Evolutionary conservation across 345 rosid species (phyloP).

Genomic region (Cardamine chenopodiifolia): DNA sequence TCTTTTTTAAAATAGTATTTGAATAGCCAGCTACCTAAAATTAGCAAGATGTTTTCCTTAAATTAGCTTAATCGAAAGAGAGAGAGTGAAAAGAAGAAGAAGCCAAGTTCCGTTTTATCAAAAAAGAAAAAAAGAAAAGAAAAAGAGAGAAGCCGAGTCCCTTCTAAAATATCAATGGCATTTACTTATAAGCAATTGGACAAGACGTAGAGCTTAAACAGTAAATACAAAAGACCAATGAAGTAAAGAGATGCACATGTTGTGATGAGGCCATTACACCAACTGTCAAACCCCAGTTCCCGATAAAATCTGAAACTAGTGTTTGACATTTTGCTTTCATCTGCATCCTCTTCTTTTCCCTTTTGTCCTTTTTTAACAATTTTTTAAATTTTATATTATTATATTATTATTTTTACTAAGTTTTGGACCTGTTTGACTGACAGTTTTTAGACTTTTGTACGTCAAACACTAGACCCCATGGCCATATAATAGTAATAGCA

Average conservation of each 20-base stretch:
- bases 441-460: slow-evolving; percentile 42
- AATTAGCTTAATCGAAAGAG: background rate
- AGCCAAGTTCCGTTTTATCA: background rate
- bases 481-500: slow-evolving; percentile 40
- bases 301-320: slow-evolving; percentile 58
- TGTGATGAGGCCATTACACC: slow-evolving; percentile 41
- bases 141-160: background rate
- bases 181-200: slow-evolving; percentile 31
- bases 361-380: slow-evolving; percentile 21
- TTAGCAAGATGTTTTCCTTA: background rate
- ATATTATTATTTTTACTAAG: background rate
- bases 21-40: background rate
- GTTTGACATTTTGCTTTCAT: slow-evolving; percentile 83
- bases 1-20: background rate
- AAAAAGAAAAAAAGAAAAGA: background rate
- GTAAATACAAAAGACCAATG: slow-evolving; percentile 38
- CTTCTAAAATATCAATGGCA: slow-evolving; percentile 10
- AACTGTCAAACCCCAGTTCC: slow-evolving; percentile 60
- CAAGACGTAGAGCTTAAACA: slow-evolving; percentile 40
- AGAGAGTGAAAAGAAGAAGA: background rate
- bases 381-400: background rate
- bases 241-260: slow-evolving; percentile 35
- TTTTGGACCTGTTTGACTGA: slow-evolving; percentile 43
- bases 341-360: slow-evolving; percentile 33
- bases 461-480: slow-evolving; percentile 30